Percentiles rank a stretch among this genome's conserved stretches.
Conservation (phyloP, 2,329 filamentous ascomycete genomes). For the Pezizomycotina sp. region DNA sequence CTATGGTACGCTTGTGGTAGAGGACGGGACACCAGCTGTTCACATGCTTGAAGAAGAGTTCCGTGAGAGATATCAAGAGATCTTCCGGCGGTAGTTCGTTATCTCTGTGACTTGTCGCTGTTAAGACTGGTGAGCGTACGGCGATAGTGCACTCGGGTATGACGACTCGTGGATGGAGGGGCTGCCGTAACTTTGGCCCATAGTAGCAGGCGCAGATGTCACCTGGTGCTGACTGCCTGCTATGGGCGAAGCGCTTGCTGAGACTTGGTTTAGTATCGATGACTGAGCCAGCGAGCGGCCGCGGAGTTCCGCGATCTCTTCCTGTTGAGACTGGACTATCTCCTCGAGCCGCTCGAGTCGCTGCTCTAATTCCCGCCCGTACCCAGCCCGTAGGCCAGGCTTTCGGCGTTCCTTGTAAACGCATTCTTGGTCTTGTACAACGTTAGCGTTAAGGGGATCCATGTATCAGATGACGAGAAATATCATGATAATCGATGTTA, state of each 20-base stretch:
- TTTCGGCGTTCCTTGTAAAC: conserved; percentile 56
- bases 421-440: conserved; percentile 30
- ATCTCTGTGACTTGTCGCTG: no score
- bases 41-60: conserved; percentile 64
- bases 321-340: conserved; percentile 51
- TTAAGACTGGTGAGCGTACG: no score
- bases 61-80: conserved; percentile 53
- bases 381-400: conserved; percentile 48
- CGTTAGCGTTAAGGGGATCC: conserved; percentile 5
- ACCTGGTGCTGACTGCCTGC: no score
- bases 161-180: no score
- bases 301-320: conserved; percentile 49
- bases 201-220: no score
- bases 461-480: conserved; percentile 1
- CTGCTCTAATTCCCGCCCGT: conserved; percentile 57
- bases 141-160: no score
- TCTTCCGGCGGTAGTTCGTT: conserved; percentile 60
- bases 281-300: conserved; percentile 36
- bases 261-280: conserved; percentile 29
- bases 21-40: conserved; percentile 80
- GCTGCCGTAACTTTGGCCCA: no score
- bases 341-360: conserved; percentile 51
- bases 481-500: background rate
- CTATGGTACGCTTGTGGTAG: conserved; percentile 66
- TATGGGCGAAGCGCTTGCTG: conserved; percentile 27